Percentiles rank a stretch among this genome's conserved stretches.
These are phyloP conservation scores for Hypoxylon perforatum DNA, from an alignment of 495 filamentous ascomycete genomes.

Conservation along the genomic window DNA sequence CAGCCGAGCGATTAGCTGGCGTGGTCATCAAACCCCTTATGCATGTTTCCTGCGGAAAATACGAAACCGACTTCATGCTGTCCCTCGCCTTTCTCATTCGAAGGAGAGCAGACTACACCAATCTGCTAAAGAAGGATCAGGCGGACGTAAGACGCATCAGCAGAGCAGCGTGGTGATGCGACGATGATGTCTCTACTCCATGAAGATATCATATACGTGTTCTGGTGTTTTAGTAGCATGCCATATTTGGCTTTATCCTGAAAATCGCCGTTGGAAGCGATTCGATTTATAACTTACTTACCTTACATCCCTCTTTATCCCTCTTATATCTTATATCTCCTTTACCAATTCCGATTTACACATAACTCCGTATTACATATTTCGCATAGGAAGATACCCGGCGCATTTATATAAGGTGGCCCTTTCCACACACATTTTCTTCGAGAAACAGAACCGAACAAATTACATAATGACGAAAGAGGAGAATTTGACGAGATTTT, in stretches of 20 bases:
- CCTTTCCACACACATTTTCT: conserved; percentile 6
- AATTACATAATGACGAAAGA: conserved; percentile 37
- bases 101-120: conserved; percentile 55
- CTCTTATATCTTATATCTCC: conserved; percentile 17
- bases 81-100: conserved; percentile 58
- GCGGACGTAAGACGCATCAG: conserved; percentile 41
- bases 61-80: conserved; percentile 54
- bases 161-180: conserved; percentile 48
- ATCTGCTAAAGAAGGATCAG: conserved; percentile 44
- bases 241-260: background rate
- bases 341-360: background rate
- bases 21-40: conserved; percentile 54
- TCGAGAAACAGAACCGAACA: conserved; percentile 15
- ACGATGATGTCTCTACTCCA: background rate
- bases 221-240: no score
- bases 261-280: background rate
- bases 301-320: conserved; percentile 1
- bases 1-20: conserved; percentile 55
- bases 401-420: conserved; percentile 22
- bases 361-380: conserved; percentile 20
- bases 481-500: conserved; percentile 24
- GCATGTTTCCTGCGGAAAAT: conserved; percentile 46
- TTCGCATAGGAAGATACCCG: conserved; percentile 42
- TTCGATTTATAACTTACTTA: background rate
- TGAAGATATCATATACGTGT: background rate